Evolutionary conservation across 179 eudicot species (phyloP).

Genomic region (Beta corolliflora): DNA sequence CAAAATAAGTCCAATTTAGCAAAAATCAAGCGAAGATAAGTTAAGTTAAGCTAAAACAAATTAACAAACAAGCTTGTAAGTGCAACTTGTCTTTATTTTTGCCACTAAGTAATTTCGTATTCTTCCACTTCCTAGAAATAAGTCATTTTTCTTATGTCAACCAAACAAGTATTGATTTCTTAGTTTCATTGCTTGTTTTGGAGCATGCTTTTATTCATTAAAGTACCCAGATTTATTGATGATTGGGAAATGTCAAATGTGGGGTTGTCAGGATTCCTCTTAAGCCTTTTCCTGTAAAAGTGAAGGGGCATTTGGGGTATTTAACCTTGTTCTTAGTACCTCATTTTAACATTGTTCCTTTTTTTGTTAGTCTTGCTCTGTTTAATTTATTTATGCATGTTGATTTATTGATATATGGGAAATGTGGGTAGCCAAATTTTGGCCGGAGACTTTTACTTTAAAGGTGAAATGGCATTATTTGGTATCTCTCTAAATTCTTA

Average conservation of each 20-base stretch:
- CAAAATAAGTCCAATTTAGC: no score
- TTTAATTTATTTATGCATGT: background rate
- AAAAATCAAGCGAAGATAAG: no score
- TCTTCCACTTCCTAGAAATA: no score
- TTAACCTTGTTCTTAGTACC: background rate
- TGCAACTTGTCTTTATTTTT: no score
- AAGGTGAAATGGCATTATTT: background rate
- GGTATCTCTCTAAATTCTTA: background rate
- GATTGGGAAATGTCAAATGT: slow-evolving; percentile 12
- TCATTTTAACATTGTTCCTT: background rate
- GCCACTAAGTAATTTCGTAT: no score
- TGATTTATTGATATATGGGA: background rate
- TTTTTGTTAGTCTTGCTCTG: slow-evolving; percentile 5
- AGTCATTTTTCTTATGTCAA: no score
- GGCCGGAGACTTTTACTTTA: background rate
- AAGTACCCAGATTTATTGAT: background rate
- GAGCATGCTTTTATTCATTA: no score
- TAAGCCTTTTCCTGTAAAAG: background rate
- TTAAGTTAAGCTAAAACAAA: no score
- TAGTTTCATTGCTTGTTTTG: background rate
- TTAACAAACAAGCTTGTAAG: no score
- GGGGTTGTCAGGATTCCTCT: slow-evolving; percentile 8
- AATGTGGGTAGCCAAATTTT: background rate
- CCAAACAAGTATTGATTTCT: background rate
- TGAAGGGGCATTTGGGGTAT: background rate